Percentiles rank a stretch among this genome's conserved stretches.
Evolutionary conservation across 352 stramenopile species (phyloP).

Genomic region (Phytophthora brassicae): DNA sequence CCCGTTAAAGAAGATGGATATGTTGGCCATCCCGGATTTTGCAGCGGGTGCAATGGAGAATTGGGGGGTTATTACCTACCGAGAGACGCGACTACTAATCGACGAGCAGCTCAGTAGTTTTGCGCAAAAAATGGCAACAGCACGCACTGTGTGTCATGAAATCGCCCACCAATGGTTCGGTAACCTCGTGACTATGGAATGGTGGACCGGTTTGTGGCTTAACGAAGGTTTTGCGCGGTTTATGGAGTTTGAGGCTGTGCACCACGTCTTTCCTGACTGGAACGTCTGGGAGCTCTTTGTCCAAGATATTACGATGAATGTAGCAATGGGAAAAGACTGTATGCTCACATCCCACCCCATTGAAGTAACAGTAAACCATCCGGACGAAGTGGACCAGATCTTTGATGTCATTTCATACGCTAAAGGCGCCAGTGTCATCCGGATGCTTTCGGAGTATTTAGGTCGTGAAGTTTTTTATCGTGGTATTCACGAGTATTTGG

Average conservation of each 20-base stretch:
- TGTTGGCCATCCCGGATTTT: constrained; percentile 97
- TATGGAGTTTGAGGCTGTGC: constrained; percentile 94
- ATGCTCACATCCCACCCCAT: constrained; percentile 93
- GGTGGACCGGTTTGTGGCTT: constrained; percentile 96
- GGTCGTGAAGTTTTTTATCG: constrained; percentile 75
- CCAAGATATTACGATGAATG: constrained; percentile 67
- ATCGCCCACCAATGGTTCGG: constrained; percentile 97
- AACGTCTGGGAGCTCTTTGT: constrained; percentile 97
- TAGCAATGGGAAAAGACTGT: constrained; percentile 93
- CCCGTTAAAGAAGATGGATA: constrained; percentile 97
- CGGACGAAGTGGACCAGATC: constrained; percentile 97
- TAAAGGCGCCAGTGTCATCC: constrained; percentile 88
- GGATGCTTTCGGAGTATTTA: constrained; percentile 79
- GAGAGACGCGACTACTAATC: constrained; percentile 92
- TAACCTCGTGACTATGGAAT: constrained; percentile 99
- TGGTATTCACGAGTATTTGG: constrained; percentile 94
- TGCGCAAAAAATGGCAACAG: constrained; percentile 77
- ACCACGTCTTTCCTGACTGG: constrained; percentile 95
- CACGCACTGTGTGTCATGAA: constrained; percentile 97
- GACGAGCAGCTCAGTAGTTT: constrained; percentile 75
- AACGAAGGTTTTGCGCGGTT: constrained; percentile 98
- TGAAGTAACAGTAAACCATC: constrained; percentile 92
- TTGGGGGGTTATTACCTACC: constrained; percentile 97
- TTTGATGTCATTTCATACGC: constrained; percentile 98
- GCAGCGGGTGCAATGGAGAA: constrained; percentile 96